These are phyloP conservation scores for Lagenaria siceraria DNA, from an alignment of 306 rosid species.

Conservation along the genomic window DNA sequence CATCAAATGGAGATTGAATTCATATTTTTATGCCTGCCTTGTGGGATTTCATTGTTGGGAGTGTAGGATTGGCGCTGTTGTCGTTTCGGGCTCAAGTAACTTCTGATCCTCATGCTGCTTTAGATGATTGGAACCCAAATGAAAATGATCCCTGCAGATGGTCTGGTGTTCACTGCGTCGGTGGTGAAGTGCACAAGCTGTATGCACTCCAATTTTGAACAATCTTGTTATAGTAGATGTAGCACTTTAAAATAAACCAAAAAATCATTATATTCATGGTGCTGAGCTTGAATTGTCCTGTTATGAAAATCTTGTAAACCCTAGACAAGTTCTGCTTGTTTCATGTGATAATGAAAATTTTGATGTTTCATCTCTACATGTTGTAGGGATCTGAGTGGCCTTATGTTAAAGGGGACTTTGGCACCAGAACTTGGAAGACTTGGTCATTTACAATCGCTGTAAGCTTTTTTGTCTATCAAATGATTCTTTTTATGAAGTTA, in stretches of 20 bases:
- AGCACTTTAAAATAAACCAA: background rate
- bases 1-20: background rate
- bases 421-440: conserved; percentile 81
- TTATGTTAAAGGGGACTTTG: conserved; percentile 65
- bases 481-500: background rate
- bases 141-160: conserved; percentile 62
- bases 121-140: conserved; percentile 58
- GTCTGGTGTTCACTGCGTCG: conserved; percentile 57
- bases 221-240: background rate
- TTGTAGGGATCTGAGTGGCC: conserved; percentile 54
- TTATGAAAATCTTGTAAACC: background rate
- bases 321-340: background rate
- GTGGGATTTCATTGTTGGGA: conserved; percentile 9
- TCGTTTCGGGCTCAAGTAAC: conserved; percentile 41
- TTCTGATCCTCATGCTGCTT: conserved; percentile 46
- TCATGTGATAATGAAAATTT: too few species aligned
- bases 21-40: background rate
- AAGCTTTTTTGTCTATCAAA: conserved; percentile 19
- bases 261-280: background rate
- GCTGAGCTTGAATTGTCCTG: background rate
- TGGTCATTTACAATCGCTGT: conserved; percentile 50
- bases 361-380: conserved; percentile 7
- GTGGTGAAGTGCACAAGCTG: conserved; percentile 54
- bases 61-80: conserved; percentile 51
- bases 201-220: conserved; percentile 6